Base-by-base conservation (phyloP, 2,329 filamentous ascomycete species). In the Knoxdaviesia proteae region DNA sequence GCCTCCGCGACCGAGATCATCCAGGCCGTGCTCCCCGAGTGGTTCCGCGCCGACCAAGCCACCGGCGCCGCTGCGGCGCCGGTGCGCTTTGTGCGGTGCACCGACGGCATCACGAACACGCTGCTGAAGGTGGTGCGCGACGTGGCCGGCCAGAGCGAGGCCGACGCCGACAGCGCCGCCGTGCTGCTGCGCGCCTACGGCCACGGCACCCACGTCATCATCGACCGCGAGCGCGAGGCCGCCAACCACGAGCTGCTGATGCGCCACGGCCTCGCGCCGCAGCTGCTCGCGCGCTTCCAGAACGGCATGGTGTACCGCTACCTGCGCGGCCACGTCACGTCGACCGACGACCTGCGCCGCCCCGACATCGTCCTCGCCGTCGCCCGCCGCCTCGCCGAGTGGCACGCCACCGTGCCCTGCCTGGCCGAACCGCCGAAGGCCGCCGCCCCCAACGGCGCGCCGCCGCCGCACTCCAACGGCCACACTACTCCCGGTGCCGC, bases 41-140 rank as follows among this genome's bases (percentile, higher is more conserved):
- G 90, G 90, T 69, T 76, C 50, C 69, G 71, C 40, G 65, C 71
- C 34, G 74, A 77, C 49, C 42, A 42, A n/a, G 33, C 11, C 6
- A 10, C 35, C 5, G 39, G 44, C 30, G 35, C 40, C 30, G 10
- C 39, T 7, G 42, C 39, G 31, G 80, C 82, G 45, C 72, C 78
- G 38, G 70, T 98, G 52, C 77, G 90, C 54, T 84, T 96, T 56
- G 70, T 84, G 50, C 79, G 82, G 49, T 98, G 96, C 65, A 98
- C 86, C 36, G 90, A 98, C 54, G 90, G 90, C 55, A 98, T 96
- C 62, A 98, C 90, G 50, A 98, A 98, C 62, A 96, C 87, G 41
- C 65, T 88, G 40, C 67, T 86, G 48, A 87, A 87, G 58, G 77
- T 78, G n/a, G 62, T 81, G 54, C 83, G 84, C 57, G 71, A 67